Conservation (phyloP, 768 basidiomycete genomes). For the Boletus barrowsii region DNA sequence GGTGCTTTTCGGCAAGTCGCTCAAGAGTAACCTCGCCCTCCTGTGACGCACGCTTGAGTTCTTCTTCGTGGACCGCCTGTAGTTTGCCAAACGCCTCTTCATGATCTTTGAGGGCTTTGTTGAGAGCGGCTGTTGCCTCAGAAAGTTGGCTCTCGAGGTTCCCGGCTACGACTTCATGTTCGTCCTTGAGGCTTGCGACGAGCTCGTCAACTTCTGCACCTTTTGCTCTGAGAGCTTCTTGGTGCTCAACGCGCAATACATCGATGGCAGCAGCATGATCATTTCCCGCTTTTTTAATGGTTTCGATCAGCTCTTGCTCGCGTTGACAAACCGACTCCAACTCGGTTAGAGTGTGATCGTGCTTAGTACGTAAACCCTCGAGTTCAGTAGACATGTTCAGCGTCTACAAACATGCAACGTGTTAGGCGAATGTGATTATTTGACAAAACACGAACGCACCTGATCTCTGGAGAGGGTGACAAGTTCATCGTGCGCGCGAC, state of each 20-base stretch:
- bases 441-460: conserved; percentile 40
- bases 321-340: conserved; percentile 56
- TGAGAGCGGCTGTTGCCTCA: conserved; percentile 39
- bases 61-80: conserved; percentile 49
- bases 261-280: conserved; percentile 50
- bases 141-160: conserved; percentile 45
- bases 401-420: conserved; percentile 41
- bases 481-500: conserved; percentile 79
- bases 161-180: conserved; percentile 42
- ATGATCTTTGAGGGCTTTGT: conserved; percentile 54
- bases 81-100: conserved; percentile 59
- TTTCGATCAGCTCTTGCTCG: conserved; percentile 52
- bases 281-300: conserved; percentile 48
- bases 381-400: conserved; percentile 88
- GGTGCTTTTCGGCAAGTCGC: conserved; percentile 52
- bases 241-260: conserved; percentile 43
- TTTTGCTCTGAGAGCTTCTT: conserved; percentile 41
- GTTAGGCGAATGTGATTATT: neutral
- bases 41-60: conserved; percentile 49
- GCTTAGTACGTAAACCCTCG: conserved; percentile 64
- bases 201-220: conserved; percentile 41
- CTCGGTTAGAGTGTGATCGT: conserved; percentile 47
- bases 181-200: conserved; percentile 45
- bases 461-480: conserved; percentile 81
- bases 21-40: conserved; percentile 53